Evolutionary conservation across 163 green algal genomes (phyloP).

Genomic region (Trebouxia gelatinosa): DNA sequence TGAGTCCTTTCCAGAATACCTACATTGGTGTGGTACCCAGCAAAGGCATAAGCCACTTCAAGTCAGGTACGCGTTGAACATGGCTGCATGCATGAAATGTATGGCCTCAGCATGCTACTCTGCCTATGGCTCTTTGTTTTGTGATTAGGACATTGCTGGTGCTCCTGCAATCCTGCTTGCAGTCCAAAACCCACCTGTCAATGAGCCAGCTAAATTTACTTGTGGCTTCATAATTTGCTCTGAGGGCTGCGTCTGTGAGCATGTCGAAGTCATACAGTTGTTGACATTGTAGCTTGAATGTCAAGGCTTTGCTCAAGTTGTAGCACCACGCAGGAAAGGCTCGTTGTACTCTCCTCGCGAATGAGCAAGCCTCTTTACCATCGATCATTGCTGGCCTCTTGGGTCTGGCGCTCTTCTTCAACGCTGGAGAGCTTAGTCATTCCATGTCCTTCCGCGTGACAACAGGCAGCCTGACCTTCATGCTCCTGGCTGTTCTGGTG

Average conservation of each 20-base stretch:
- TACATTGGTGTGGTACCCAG: slow-evolving; percentile 15
- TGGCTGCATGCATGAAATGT: neutral
- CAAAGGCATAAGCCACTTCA: neutral
- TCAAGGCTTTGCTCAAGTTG: neutral
- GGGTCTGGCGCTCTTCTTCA: slow-evolving; percentile 47
- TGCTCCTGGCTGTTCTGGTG: slow-evolving; percentile 52
- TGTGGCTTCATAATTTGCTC: neutral
- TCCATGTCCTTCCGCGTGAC: slow-evolving; percentile 55
- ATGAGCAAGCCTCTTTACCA: neutral
- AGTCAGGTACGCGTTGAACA: neutral
- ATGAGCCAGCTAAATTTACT: no score
- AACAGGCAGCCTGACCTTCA: slow-evolving; percentile 48
- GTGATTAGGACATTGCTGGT: neutral
- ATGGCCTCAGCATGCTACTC: neutral
- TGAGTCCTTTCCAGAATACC: neutral
- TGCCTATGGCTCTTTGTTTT: neutral
- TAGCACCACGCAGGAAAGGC: neutral
- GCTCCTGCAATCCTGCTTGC: no score
- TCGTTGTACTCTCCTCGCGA: neutral
- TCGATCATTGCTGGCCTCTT: neutral
- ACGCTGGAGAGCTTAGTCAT: slow-evolving; percentile 37
- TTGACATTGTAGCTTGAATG: neutral
- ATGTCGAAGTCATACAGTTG: neutral
- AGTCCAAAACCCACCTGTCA: no score
- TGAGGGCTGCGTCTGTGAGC: neutral